Evolutionary conservation across 2,329 filamentous ascomycete species (phyloP), one percentile per base, ranked within the genome.

Genomic region (Orbilia oligospora): DNA sequence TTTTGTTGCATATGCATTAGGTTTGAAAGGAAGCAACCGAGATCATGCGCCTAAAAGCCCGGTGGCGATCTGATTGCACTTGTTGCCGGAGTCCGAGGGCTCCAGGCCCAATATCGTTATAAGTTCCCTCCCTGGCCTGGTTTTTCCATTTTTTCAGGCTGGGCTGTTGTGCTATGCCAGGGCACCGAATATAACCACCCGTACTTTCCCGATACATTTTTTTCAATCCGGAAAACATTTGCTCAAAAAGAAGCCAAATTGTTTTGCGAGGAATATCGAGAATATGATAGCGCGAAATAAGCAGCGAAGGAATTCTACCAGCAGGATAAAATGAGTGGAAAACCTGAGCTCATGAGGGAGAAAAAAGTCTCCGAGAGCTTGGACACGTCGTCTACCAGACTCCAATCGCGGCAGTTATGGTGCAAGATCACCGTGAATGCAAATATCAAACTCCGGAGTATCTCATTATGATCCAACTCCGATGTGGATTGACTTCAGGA

Each of bases 321-420:
- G 33, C 24, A 33, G 61, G 38, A 48, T 48, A 5, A n/a, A 61
- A 44, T 44, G 9, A 10, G 22, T 10, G n/a, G 44, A 16, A 12
- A 63, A 38, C 24, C 10, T 64, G 22, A n/a, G n/a, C n/a, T n/a
- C n/a, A n/a, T n/a, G n/a, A 64, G 20, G 3, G 22, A 76, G 22
- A 76, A 64, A 46, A 76, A 76, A 70, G 36, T 65, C 56, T 70
- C 65, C 68, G 68, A 64, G 16, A 71, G 55, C 33, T 71, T 48
- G 44, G n/a, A 33, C 24, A 49, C 20, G 22, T 49, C 44, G 61
- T 65, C 67, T 48, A 41, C 12, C 30, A 63, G 55, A 10, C 20
- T 55, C 33, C 41, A 36, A 55, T 48, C 61, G 38, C 67, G 73
- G 72, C 72, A 76, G 66, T 71, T 71, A 55, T 16, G 6, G 24